phyloP scores from a whole-genome alignment of 73 alveolate genomes.

The Paraurostyla sp. region DNA sequence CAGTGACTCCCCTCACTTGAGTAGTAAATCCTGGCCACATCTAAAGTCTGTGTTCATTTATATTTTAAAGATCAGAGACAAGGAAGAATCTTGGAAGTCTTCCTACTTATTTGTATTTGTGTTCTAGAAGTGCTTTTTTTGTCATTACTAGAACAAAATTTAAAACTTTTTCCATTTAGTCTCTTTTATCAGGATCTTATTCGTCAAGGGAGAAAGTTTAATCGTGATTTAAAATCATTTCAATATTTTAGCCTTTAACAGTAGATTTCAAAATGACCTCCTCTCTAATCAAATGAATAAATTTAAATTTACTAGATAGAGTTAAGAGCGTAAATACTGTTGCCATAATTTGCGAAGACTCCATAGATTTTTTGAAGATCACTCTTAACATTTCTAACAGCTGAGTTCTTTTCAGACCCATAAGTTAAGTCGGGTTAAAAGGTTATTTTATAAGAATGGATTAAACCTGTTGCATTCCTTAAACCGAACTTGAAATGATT shows the following conservation, averaged over 20 bases:
- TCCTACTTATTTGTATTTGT: slow-evolving; percentile 43
- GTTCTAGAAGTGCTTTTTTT: slow-evolving; percentile 12
- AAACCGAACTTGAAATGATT: background rate
- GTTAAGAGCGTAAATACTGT: too few species aligned
- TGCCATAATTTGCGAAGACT: too few species aligned
- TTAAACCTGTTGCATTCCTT: too few species aligned
- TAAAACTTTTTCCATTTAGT: background rate
- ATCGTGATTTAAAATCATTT: background rate
- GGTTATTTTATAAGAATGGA: background rate
- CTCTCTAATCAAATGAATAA: background rate
- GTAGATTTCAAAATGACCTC: background rate
- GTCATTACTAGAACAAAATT: background rate
- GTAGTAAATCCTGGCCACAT: slow-evolving; percentile 63
- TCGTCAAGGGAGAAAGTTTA: background rate
- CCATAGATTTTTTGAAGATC: too few species aligned
- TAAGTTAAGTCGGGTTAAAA: too few species aligned
- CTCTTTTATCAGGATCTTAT: background rate
- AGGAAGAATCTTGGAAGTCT: slow-evolving; percentile 56
- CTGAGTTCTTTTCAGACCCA: too few species aligned
- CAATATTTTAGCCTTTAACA: background rate
- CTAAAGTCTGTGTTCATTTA: background rate
- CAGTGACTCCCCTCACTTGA: background rate
- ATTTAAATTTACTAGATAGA: background rate
- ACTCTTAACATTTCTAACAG: too few species aligned
- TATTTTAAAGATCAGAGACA: background rate